Evolutionary conservation across 495 filamentous ascomycete species (phyloP), one percentile per base, ranked within the genome.

Genomic region (Acidomyces sp.): DNA sequence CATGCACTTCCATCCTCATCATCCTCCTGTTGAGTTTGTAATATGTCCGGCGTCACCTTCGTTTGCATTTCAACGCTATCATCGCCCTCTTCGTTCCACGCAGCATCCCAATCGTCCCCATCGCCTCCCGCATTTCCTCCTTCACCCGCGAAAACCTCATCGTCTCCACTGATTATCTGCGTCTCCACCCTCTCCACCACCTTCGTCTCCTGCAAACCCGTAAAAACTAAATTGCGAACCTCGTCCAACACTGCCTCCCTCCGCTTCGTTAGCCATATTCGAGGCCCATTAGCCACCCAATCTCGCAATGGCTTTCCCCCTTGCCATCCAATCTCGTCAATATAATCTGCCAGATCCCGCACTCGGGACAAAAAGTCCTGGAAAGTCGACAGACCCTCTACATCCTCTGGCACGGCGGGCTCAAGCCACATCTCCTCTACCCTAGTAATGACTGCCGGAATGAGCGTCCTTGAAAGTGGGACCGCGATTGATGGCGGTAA

Each of bases 111-210:
- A 17, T 67, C 55, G 27, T 62, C 53, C 13, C 47, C 58, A 18
- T 60, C 64, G 1, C 68, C 65, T 22, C 69, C 61, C 6, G 85
- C 65, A 9, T n/a, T 24, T 11, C 36, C 41, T 19, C 26, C 21
- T 22, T 22, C 34, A 36, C 15, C 32, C 15, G 20, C 29, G 13
- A 42, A 15, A 3, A 26, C 43, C 11, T 38, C 11, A 51, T 93
- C 84, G 1, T 71, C 68, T 45, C 64, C 69, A 2, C 75, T 73
- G 1, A 96, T 63, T 44, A 77, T 71, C 51, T 85, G 77, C 18
- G 82, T 93, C 57, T 97, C 92, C 0, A 88, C 66, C 39, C 81
- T 73, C 54, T 95, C 85, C 2, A 88, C 85, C 28, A 65, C 62
- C 46, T 72, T 76, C 2, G 74, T 68, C 20, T 64, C 57, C 23